Base-by-base conservation (phyloP, 225 moss, liverwort and hornwort species). In the Pseudoscleropodium purum region DNA sequence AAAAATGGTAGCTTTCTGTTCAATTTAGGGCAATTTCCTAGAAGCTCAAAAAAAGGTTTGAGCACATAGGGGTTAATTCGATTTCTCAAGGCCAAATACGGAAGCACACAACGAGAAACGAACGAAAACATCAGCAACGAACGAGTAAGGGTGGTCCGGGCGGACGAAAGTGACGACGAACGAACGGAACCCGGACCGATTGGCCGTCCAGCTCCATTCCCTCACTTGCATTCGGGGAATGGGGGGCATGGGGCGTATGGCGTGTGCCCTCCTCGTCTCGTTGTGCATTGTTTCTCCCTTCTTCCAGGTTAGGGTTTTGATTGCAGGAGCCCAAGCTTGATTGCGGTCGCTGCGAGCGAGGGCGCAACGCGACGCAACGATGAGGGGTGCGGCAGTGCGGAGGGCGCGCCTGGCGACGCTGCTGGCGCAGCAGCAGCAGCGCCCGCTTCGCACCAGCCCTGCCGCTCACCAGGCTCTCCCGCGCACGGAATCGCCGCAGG, bases 371-470 rank as follows among this genome's bases (percentile, higher is more conserved):
- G 49, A 84, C 84, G 84, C 69, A 61, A 87, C 81, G 82, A 94
- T 94, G 94, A 94, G 93, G 91, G 94, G 93, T 76, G 89, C 91
- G 63, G 94, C 91, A 82, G 81, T 92, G 92, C 90, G 90, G 78
- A 93, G 82, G 90, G 88, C 90, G 67, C 92, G 94, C 85, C 89
- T 96, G 88, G 95, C 89, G 47, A 92, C 87, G 93, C 85, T 92
- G 90, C 89, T 94, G 81, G 92, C 80, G 43, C 91, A 91, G 93
- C 89, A 92, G 90, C 90, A 93, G 29, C 91, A 90, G 85, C 92
- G 91, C 49, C 91, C 90, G 93, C 92, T 98, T 85, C 93, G 94
- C 90, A 97, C 95, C 39, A 92, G 90, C 87, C 89, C 93, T 64
- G 80, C 86, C 18, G 51, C 15, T 59, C 91, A 86, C 66, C 92